Percentiles rank a stretch among this genome's conserved stretches.
These are phyloP conservation scores for Mycena filopes DNA, from an alignment of 768 basidiomycete species.

Conservation along the genomic window DNA sequence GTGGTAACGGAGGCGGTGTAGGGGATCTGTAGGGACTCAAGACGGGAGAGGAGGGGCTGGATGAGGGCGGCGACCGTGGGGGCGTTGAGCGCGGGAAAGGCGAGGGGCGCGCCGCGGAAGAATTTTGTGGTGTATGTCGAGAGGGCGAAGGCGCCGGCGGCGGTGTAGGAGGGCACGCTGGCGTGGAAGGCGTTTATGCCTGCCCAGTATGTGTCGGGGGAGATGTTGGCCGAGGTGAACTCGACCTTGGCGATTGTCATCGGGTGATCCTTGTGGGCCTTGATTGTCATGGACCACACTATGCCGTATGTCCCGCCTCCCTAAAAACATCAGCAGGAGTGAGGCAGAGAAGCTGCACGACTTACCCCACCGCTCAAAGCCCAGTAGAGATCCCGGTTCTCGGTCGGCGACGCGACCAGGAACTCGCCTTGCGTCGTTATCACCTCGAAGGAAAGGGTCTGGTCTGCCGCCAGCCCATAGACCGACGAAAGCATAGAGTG, in stretches of 20 bases:
- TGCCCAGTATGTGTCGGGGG: slow-evolving; percentile 9
- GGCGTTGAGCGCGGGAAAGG: slow-evolving; percentile 1
- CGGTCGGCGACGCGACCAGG: slow-evolving; percentile 18
- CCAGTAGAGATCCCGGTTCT: slow-evolving; percentile 48
- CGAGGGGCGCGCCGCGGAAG: slow-evolving; percentile 10
- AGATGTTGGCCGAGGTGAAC: too few species aligned
- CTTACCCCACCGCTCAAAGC: slow-evolving; percentile 45
- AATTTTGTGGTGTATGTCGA: slow-evolving; percentile 1
- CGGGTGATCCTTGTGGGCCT: slow-evolving; percentile 13
- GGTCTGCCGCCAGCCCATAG: slow-evolving; percentile 30
- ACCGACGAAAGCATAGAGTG: slow-evolving; percentile 28
- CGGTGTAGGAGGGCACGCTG: slow-evolving; percentile 15
- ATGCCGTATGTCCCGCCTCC: slow-evolving; percentile 25
- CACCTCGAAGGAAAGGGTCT: slow-evolving; percentile 22
- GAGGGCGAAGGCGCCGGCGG: slow-evolving; percentile 15
- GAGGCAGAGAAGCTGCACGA: too few species aligned
- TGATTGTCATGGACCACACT: slow-evolving; percentile 16
- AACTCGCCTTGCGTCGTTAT: slow-evolving; percentile 5
- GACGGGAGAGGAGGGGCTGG: slow-evolving; percentile 7
- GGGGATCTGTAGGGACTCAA: slow-evolving; percentile 14
- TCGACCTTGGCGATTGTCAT: slow-evolving; percentile 9
- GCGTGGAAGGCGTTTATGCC: slow-evolving; percentile 13
- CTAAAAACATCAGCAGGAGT: too few species aligned
- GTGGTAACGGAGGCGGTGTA: slow-evolving; percentile 1
- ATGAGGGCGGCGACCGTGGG: slow-evolving; percentile 1